A percentile compares a stretch with the other conserved stretches of the same genome.
Evolutionary conservation across 805 yeast species (phyloP).

Genomic region (Yamadazyma olivae): DNA sequence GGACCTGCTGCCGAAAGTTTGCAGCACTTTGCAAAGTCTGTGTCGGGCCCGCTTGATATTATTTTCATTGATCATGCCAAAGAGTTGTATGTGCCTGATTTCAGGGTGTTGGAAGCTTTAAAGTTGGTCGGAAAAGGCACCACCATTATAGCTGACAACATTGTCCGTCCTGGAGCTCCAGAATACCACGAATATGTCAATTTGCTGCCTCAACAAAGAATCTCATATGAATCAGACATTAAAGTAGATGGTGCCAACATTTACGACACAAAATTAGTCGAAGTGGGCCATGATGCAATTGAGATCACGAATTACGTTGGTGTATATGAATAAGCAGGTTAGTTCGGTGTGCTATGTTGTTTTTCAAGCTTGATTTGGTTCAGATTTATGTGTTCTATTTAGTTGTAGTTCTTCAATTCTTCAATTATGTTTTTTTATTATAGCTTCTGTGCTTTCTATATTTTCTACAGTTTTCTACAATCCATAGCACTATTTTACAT

Average conservation of each 20-base stretch:
- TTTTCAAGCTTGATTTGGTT: too few species aligned
- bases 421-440: too few species aligned
- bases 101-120: constrained; percentile 38
- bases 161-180: constrained; percentile 33
- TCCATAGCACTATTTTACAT: too few species aligned
- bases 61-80: constrained; percentile 42
- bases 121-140: constrained; percentile 40
- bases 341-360: too few species aligned
- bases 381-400: too few species aligned
- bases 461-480: too few species aligned
- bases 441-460: too few species aligned
- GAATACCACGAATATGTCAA: constrained; percentile 38
- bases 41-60: constrained; percentile 26
- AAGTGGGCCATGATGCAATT: constrained; percentile 24
- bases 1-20: constrained; percentile 31
- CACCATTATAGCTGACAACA: constrained; percentile 37
- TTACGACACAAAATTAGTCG: constrained; percentile 31
- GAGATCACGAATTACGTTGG: constrained; percentile 26
- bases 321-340: too few species aligned
- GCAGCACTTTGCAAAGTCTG: constrained; percentile 19
- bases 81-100: constrained; percentile 37
- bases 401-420: too few species aligned
- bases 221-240: constrained; percentile 15
- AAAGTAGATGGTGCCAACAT: constrained; percentile 29
- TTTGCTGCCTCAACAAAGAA: constrained; percentile 34